Base-by-base conservation (phyloP, 2,329 filamentous ascomycete genomes). In the Xylaria sp. region DNA sequence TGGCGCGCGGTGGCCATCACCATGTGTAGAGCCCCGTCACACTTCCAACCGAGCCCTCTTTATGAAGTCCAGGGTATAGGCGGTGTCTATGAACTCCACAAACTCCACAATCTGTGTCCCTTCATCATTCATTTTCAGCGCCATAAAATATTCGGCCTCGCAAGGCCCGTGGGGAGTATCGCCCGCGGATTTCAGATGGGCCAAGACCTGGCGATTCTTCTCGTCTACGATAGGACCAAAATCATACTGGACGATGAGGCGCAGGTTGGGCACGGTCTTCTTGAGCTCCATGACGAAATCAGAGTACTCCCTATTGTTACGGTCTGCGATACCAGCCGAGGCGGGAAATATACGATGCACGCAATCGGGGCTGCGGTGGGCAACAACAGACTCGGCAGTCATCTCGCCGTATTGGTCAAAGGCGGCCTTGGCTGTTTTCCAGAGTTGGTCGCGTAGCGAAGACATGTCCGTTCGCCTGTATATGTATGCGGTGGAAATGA, bases 271-370 rank as follows among this genome's bases (percentile, higher is more conserved):
- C 3, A 60, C 51, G 3, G 37, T 54, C 27, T 60, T 55, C 11
- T 60, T 60, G 44, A 60, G 58, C 51, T 56, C 51, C 44, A 60
- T 60, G 3, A 60, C 58, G 29, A 60, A 60, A n/a, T 60, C 44
- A 1, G 58, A 60, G 44, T 60, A 60, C 23, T 60, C 51, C 25
- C 56, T 51, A 15, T 60, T 60, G n/a, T 51, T 56, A 11, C 51
- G 51, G 23, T 60, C 29, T 4, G 58, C 9, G 11, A 60, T 38
- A 5, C 52, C 58, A 19, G 52, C 44, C 10, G 58, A 55, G 19
- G 37, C 37, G 19, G 58, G 58, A 11, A 60, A 51, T n/a, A 56
- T 56, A 7, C 58, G 58, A 31, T 60, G 58, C 17, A 60, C 58
- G 23, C 58, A 60, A 27, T 60, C 58, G 13, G 58, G 44, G 35